Base-by-base conservation (phyloP, 768 basidiomycete genomes). In the Tricholomella constricta region DNA sequence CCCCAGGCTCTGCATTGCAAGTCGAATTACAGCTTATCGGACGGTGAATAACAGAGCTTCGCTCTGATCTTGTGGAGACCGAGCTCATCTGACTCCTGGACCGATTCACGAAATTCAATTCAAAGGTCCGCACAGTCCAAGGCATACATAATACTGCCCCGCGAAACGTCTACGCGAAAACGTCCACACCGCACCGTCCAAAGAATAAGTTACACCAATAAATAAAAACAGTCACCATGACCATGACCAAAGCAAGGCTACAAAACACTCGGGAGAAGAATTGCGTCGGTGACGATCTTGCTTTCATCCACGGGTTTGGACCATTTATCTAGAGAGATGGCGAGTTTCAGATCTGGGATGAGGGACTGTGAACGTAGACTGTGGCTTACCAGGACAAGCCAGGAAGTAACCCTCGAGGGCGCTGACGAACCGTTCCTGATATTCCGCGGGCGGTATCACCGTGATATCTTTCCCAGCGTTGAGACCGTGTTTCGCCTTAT, bases 401-500 rank as follows among this genome's bases (percentile, higher is more conserved):
- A 89, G 64, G 62, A 91, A 91, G 65, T 93, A 93, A 9, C 80
- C 74, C 46, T 88, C 84, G 53, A 93, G 71, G 4, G 90, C 82
- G 49, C 68, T 81, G 43, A 88, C 79, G 59, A 93, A 91, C 0
- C 90, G 79, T 36, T 89, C 85, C 46, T 87, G 83, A 62, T 93
- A 93, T 65, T 91, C 89, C 3, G 80, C 73, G 2, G 90, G 90
- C 1, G 90, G 90, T 36, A 93, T 77, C 12, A 92, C 86, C 0
- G 90, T 93, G 8, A 89, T 83, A 29, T 91, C 86, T 56, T 89
- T 86, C 2, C 81, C 82, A 31, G 83, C 72, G 41, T 83, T 83
- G 11, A 92, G 73, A 4, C 82, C 84, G 38, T 89, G 85, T 67
- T 94, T 94, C 8, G 89, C 89, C 64, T 90, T 88, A 68, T 90